Conservation (phyloP, 164 flowering plant species). For the Vitis labrusca region DNA sequence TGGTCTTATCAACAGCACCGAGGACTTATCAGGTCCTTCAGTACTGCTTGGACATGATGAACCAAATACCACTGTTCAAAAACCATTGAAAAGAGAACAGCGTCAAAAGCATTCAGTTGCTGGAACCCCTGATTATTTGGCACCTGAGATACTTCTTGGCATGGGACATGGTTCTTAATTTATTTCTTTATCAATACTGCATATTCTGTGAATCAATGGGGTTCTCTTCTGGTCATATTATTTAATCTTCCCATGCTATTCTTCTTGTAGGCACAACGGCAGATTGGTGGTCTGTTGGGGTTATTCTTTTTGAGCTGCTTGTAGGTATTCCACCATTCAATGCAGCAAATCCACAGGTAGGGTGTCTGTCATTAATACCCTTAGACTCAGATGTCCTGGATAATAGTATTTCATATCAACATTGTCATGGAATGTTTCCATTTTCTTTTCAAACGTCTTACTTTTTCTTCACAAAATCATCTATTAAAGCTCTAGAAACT, state of each 20-base stretch:
- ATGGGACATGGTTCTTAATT: constrained; percentile 85
- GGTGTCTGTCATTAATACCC: neutral
- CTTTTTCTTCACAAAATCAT: too few relatives aligned
- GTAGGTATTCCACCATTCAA: constrained; percentile 98
- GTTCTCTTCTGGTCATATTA: neutral
- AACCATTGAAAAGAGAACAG: constrained; percentile 50
- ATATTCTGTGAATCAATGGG: neutral
- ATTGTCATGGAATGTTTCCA: neutral
- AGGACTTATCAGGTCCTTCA: constrained; percentile 82
- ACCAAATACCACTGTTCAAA: constrained; percentile 27
- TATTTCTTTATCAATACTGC: constrained; percentile 5
- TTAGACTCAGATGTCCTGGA: neutral
- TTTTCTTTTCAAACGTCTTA: neutral
- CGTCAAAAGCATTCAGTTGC: constrained; percentile 83
- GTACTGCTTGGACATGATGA: constrained; percentile 55
- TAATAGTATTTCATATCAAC: neutral
- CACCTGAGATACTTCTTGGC: constrained; percentile 99
- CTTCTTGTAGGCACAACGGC: constrained; percentile 79
- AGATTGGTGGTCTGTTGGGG: constrained; percentile 99
- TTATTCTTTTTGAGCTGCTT: constrained; percentile 92
- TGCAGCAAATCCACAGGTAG: constrained; percentile 91
- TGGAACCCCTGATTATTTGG: constrained; percentile 99
- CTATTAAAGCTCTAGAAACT: too few relatives aligned
- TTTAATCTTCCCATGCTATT: constrained; percentile 3
- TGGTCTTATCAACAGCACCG: constrained; percentile 96